Base-by-base conservation (phyloP, 352 stramenopile genomes). In the Globisporangium apiculatum region DNA sequence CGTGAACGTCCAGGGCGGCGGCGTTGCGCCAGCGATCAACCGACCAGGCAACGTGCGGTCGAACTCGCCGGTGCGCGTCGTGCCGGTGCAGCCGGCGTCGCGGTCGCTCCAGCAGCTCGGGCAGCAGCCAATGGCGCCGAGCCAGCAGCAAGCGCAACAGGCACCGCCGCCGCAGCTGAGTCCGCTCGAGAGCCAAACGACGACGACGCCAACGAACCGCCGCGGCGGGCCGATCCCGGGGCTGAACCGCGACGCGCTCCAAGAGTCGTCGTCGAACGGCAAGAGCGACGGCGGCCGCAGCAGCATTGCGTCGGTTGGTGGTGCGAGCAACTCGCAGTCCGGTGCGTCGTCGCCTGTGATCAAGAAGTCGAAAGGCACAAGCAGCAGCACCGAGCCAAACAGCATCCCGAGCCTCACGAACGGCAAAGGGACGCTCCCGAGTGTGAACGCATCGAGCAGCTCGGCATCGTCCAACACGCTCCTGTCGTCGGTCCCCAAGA, bases 361-460 rank as follows among this genome's bases (percentile, higher is more conserved):
- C 18, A 93, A 93, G 69, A 93, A 93, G 62, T 72, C 76, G 9
- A 93, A 93, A 64, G 69, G 77, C 5, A 87, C 79, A 52, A 75
- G 72, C 9, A 43, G 73, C 9, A 63, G 62, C 0, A 51, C 47
- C 11, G 73, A 86, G 15, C 57, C 64, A 17, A 78, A 66, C 52
- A 71, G 58, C 53, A 89, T 90, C 45, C 77, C 80, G 7, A 89
- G 77, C 38, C 54, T 90, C 37, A 76, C 75, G 6, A 93, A 91
- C 61, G 80, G 79, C 18, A 91, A 90, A 60, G 66, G 64, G 17
- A 51, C 66, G 10, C 65, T 89, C 45, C 73, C 79, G 8, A 72
- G 75, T 4, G 74, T 89, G n/a, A 66, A 64, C 10, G 60, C 40
- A 51, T 58, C 48, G 54, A 66, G 7, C 57, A 64, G 9, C 8